Percentiles rank a stretch among this genome's conserved stretches.
Evolutionary conservation across 306 rosid species (phyloP).

Genomic region (Adenanthera pavonina): DNA sequence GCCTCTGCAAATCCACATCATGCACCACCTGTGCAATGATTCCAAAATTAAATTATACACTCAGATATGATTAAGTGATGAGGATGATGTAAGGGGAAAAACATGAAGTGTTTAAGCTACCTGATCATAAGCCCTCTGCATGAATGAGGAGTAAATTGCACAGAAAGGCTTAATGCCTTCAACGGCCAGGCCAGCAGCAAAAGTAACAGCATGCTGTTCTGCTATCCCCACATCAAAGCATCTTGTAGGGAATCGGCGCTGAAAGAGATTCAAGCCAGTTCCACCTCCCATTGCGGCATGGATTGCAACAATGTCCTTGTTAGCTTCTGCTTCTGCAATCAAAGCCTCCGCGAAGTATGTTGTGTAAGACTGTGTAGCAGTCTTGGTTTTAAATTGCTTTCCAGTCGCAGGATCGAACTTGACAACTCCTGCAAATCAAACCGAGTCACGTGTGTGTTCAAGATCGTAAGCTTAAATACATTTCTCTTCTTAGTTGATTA

Average conservation of each 20-base stretch:
- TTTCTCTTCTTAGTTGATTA: no score
- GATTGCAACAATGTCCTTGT: constrained; percentile 81
- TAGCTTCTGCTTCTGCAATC: constrained; percentile 90
- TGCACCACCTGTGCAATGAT: constrained; percentile 78
- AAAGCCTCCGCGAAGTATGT: constrained; percentile 97
- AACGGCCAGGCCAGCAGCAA: constrained; percentile 93
- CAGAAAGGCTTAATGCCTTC: constrained; percentile 95
- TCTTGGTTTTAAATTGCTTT: constrained; percentile 73
- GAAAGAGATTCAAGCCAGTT: constrained; percentile 91
- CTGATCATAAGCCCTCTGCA: constrained; percentile 99
- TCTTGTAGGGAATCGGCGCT: constrained; percentile 81
- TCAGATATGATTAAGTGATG: constrained; percentile 22
- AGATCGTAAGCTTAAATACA: neutral
- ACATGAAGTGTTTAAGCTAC: constrained; percentile 43
- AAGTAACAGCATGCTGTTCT: constrained; percentile 97
- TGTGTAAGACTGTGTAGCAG: constrained; percentile 81
- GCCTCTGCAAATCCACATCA: constrained; percentile 93
- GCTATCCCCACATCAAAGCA: constrained; percentile 98
- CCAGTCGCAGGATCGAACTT: constrained; percentile 93
- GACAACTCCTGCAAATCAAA: constrained; percentile 68
- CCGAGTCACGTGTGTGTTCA: neutral
- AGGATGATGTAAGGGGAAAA: neutral
- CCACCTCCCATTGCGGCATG: constrained; percentile 99
- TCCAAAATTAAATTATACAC: constrained; percentile 12
- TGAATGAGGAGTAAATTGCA: constrained; percentile 90